Conservation (phyloP, 495 filamentous ascomycete species). For the Neurospora tetrasperma region DNA sequence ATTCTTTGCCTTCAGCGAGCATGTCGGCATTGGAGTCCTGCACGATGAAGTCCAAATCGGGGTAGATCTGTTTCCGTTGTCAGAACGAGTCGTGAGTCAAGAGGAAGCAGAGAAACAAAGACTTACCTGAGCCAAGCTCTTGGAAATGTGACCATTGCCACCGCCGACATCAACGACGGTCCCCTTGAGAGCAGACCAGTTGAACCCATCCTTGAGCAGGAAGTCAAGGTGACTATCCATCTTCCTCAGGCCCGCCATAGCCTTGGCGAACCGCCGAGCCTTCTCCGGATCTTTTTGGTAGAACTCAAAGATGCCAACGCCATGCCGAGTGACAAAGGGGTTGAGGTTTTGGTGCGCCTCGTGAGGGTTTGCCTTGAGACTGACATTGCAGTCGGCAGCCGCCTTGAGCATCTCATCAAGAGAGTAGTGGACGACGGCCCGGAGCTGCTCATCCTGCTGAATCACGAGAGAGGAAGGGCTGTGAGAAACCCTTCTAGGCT, state of each 20-base stretch:
- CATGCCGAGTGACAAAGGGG: no score
- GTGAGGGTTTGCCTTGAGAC: no score
- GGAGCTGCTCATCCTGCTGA: no score
- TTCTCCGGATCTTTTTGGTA: no score
- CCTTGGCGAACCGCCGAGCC: no score
- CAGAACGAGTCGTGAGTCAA: neutral
- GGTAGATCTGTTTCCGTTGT: neutral
- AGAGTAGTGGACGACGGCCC: no score
- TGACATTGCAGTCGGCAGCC: no score
- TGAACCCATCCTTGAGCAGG: neutral
- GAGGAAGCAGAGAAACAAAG: neutral
- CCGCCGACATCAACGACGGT: neutral
- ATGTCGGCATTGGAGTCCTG: neutral
- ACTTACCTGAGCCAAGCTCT: neutral
- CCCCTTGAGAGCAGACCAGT: neutral
- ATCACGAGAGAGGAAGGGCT: no score
- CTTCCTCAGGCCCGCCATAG: neutral
- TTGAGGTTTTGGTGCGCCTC: no score
- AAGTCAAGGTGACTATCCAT: neutral
- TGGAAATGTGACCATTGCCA: neutral
- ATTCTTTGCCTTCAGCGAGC: neutral
- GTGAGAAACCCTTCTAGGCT: no score
- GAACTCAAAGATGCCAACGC: no score
- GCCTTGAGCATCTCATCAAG: no score
- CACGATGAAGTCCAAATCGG: neutral